phyloP scores from a whole-genome alignment of 2,329 filamentous ascomycete genomes.

The Exophiala sp. region DNA sequence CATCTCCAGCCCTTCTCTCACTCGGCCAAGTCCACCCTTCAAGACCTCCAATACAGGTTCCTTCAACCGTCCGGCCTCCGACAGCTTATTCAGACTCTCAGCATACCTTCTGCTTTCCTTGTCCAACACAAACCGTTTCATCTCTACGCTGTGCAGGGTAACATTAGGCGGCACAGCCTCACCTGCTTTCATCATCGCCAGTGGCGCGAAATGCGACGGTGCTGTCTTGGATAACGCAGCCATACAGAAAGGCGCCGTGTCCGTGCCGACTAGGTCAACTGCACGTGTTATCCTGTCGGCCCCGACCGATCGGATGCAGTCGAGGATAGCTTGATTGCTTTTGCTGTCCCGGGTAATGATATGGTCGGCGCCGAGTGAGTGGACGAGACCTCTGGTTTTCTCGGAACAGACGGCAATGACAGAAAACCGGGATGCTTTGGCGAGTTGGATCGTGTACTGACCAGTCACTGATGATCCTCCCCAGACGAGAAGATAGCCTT shows the following conservation, averaged over 20 bases:
- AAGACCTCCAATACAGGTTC: slow-evolving; percentile 35
- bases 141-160: slow-evolving; percentile 37
- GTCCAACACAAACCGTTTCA: slow-evolving; percentile 41
- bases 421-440: slow-evolving; percentile 33
- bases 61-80: slow-evolving; percentile 30
- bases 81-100: slow-evolving; percentile 33
- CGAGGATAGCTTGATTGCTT: slow-evolving; percentile 33
- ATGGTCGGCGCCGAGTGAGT: slow-evolving; percentile 33
- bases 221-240: slow-evolving; percentile 29
- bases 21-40: slow-evolving; percentile 34
- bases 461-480: slow-evolving; percentile 43
- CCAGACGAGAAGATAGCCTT: slow-evolving; percentile 38
- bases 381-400: slow-evolving; percentile 32
- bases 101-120: slow-evolving; percentile 31
- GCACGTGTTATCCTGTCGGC: slow-evolving; percentile 33
- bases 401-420: slow-evolving; percentile 38
- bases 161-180: slow-evolving; percentile 32
- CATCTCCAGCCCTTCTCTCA: slow-evolving; percentile 34
- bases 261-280: slow-evolving; percentile 39
- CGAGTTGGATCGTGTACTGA: slow-evolving; percentile 42
- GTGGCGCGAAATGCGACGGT: slow-evolving; percentile 33
- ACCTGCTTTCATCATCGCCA: slow-evolving; percentile 35
- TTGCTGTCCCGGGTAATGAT: slow-evolving; percentile 37
- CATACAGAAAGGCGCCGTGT: slow-evolving; percentile 34
- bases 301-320: slow-evolving; percentile 32